A percentile compares a stretch with the other conserved stretches of the same genome.
Conservation (phyloP, 208 protist species). For the Acanthamoeba lenticulata region DNA sequence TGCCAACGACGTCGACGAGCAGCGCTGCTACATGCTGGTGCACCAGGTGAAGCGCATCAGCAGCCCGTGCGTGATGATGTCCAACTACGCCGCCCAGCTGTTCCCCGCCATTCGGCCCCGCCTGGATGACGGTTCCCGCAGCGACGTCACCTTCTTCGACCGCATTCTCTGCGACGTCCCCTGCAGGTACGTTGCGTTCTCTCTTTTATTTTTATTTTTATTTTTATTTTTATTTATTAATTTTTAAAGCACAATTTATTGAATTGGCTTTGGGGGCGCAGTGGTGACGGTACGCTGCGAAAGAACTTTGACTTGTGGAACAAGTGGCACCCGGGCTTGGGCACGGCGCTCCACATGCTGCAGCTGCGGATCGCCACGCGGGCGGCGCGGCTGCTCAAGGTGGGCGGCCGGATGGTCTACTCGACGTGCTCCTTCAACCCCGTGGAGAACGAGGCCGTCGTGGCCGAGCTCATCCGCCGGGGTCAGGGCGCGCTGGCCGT, state of each 20-base stretch:
- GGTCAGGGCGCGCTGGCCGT: slow-evolving; percentile 78
- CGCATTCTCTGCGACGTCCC: slow-evolving; percentile 88
- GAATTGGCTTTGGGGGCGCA: not conserved
- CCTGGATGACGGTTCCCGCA: not conserved
- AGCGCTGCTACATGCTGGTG: slow-evolving; percentile 86
- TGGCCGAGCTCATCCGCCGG: slow-evolving; percentile 79
- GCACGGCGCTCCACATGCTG: slow-evolving; percentile 77
- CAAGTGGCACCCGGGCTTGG: slow-evolving; percentile 73
- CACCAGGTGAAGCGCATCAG: slow-evolving; percentile 83
- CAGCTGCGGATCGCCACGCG: slow-evolving; percentile 81
- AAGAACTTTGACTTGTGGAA: slow-evolving; percentile 87
- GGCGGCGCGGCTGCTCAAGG: slow-evolving; percentile 70
- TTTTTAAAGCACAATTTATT: not conserved
- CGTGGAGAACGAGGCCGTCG: slow-evolving; percentile 90
- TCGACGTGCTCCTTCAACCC: slow-evolving; percentile 91
- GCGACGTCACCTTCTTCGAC: slow-evolving; percentile 76
- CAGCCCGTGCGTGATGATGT: slow-evolving; percentile 80
- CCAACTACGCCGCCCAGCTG: slow-evolving; percentile 84
- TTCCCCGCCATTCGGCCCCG: slow-evolving; percentile 69
- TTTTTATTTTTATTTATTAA: not conserved
- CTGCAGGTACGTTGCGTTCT: slow-evolving; percentile 78
- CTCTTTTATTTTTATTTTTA: not conserved
- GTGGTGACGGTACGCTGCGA: slow-evolving; percentile 86
- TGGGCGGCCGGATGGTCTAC: slow-evolving; percentile 89
- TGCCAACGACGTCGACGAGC: slow-evolving; percentile 88